These are phyloP conservation scores for Microthyrium microscopicum DNA, from an alignment of 2,329 filamentous ascomycete genomes.

Conservation along the genomic window DNA sequence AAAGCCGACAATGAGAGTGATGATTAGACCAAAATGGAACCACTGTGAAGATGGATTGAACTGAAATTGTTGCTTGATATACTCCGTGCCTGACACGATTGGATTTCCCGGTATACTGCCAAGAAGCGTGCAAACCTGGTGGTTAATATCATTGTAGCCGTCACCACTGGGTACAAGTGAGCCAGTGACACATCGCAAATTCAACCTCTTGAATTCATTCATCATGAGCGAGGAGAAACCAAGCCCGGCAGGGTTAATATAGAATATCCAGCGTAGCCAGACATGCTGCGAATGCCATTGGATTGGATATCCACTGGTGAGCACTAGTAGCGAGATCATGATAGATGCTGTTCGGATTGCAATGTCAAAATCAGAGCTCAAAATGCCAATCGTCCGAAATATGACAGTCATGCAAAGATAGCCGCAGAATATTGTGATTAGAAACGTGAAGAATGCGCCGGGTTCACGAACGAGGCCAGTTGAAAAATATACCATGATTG, in stretches of 20 bases:
- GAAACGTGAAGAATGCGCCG: slow-evolving; percentile 64
- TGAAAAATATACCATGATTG: slow-evolving; percentile 68
- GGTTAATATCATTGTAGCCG: slow-evolving; percentile 50
- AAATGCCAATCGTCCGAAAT: slow-evolving; percentile 57
- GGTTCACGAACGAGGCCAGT: slow-evolving; percentile 50
- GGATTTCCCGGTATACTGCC: slow-evolving; percentile 51
- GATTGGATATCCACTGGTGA: slow-evolving; percentile 71
- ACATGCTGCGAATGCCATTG: slow-evolving; percentile 59
- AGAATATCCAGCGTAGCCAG: slow-evolving; percentile 69
- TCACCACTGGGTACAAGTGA: slow-evolving; percentile 57
- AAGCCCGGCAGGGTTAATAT: slow-evolving; percentile 57
- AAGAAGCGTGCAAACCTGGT: slow-evolving; percentile 68
- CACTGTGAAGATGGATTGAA: slow-evolving; percentile 55
- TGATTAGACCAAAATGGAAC: slow-evolving; percentile 71
- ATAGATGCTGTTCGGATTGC: slow-evolving; percentile 66
- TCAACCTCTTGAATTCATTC: slow-evolving; percentile 61
- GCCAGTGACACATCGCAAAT: slow-evolving; percentile 49
- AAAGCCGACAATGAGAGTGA: slow-evolving; percentile 60
- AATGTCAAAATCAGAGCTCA: slow-evolving; percentile 69
- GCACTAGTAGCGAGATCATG: slow-evolving; percentile 64
- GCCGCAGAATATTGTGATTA: slow-evolving; percentile 28
- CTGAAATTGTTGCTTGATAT: slow-evolving; percentile 51
- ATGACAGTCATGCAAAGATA: slow-evolving; percentile 52
- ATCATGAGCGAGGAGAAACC: slow-evolving; percentile 68
- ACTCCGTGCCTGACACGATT: slow-evolving; percentile 47